Evolutionary conservation across 352 stramenopile species (phyloP), one percentile per base, ranked within the genome.

Genomic region (Elongisporangium senticosum): DNA sequence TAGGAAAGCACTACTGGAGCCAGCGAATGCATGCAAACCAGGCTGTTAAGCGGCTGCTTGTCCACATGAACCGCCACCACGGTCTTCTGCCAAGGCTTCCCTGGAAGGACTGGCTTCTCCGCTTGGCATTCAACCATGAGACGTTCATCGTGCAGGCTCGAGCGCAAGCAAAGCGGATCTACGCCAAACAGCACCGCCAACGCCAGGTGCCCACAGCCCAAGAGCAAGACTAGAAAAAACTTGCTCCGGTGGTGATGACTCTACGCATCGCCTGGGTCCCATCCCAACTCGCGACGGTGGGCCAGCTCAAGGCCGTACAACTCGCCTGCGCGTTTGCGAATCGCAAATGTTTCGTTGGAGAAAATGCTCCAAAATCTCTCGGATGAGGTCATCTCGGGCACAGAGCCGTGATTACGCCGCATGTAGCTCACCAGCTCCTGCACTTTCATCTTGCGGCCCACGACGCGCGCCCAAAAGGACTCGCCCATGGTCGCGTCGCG

Each of bases 341-440:
- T 72, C 1, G 62, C 39, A 5, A 74, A 70, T 2, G 82, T 62
- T 4, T 84, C 68, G 26, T 65, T 58, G 51, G 69, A 79, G 55
- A 89, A 80, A 39, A 89, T 51, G 48, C 64, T 83, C 50, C 49
- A 69, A n/a, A 84, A 51, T 22, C 62, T 58, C 58, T 84, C 73
- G 2, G 62, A 47, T 15, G 74, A 51, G 3, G 76, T 73, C 20
- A 88, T 48, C 14, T 74, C 50, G 2, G 80, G 80, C 14, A 86
- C 61, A 13, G 61, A 65, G 0, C 77, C 80, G 11, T 74, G 59
- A 17, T 87, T 75, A 26, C 68, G 74, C 33, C 77, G 74, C 76
- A 90, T 90, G 53, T 85, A 72, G 28, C 65, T 81, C 51, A 88
- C 59, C 0, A 88, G 49, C 3, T 79, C 65, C 26, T 84, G 69